Conservation (phyloP, 768 basidiomycete genomes). For the Leccinum imitatum region DNA sequence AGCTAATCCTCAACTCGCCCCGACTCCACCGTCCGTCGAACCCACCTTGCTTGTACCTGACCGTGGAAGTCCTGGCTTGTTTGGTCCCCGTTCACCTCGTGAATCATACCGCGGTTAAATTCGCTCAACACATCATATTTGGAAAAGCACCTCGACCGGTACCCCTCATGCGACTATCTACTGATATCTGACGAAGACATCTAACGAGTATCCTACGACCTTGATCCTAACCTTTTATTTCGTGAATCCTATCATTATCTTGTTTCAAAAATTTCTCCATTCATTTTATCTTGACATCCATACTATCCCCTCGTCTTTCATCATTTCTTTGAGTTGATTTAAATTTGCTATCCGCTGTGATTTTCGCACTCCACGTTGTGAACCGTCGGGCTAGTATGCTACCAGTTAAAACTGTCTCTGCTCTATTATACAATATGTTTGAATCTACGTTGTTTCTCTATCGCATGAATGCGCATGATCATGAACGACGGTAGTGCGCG, state of each 20-base stretch:
- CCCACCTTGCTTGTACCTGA: conserved; percentile 63
- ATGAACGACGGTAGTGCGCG: too few relatives aligned
- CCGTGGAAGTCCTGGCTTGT: conserved; percentile 62
- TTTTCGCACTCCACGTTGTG: not conserved
- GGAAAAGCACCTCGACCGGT: not conserved
- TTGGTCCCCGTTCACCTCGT: conserved; percentile 73
- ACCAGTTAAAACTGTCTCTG: conserved; percentile 3
- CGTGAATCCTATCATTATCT: conserved; percentile 29
- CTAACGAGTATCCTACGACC: conserved; percentile 22
- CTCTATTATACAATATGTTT: conserved; percentile 18
- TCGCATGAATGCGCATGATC: not conserved
- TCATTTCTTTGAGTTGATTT: not conserved
- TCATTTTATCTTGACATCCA: conserved; percentile 4
- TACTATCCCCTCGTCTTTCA: not conserved
- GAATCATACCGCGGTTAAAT: conserved; percentile 31
- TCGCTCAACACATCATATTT: not conserved
- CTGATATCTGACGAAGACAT: conserved; percentile 7
- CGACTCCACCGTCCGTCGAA: conserved; percentile 61
- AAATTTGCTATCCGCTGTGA: not conserved
- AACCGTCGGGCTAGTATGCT: not conserved
- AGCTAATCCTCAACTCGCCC: conserved; percentile 60
- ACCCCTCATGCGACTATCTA: not conserved
- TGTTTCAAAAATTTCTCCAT: not conserved
- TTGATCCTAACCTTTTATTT: conserved; percentile 10
- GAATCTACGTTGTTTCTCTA: conserved; percentile 17